Percentiles rank a stretch among this genome's conserved stretches.
phyloP scores from a whole-genome alignment of 768 basidiomycete species.

The Boletus vinaceobasis region DNA sequence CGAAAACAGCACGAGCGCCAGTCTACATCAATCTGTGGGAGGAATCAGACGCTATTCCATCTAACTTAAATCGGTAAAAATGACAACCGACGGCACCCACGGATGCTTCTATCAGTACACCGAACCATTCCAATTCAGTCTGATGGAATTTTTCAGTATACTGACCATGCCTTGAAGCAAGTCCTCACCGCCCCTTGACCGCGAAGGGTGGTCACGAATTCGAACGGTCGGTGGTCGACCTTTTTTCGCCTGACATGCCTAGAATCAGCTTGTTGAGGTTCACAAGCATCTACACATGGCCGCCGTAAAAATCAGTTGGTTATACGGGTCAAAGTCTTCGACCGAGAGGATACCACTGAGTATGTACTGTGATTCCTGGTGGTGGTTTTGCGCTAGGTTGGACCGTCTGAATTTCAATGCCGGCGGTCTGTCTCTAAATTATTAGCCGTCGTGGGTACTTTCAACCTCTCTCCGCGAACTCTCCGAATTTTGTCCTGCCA shows the following conservation, averaged over 20 bases:
- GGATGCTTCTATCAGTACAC: constrained; percentile 7
- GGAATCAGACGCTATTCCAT: neutral
- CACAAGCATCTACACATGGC: neutral
- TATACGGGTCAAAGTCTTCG: neutral
- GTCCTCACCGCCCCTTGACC: neutral
- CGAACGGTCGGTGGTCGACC: constrained; percentile 11
- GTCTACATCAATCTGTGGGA: constrained; percentile 9
- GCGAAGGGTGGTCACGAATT: neutral
- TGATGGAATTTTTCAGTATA: constrained; percentile 3
- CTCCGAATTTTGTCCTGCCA: neutral
- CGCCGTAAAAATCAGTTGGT: constrained; percentile 2
- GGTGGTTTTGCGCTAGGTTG: neutral
- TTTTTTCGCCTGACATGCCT: constrained; percentile 1
- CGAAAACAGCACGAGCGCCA: neutral
- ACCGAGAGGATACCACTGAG: neutral
- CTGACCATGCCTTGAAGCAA: neutral
- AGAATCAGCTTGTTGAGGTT: neutral
- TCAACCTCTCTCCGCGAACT: neutral
- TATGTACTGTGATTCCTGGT: neutral
- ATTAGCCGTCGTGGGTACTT: neutral
- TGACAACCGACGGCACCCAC: constrained; percentile 1
- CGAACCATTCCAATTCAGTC: neutral
- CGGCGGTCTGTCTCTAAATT: neutral
- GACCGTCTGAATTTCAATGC: neutral
- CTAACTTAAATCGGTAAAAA: constrained; percentile 19